phyloP scores from a whole-genome alignment of 1,139 yeast genomes.

The Lodderomyces elongisporus region DNA sequence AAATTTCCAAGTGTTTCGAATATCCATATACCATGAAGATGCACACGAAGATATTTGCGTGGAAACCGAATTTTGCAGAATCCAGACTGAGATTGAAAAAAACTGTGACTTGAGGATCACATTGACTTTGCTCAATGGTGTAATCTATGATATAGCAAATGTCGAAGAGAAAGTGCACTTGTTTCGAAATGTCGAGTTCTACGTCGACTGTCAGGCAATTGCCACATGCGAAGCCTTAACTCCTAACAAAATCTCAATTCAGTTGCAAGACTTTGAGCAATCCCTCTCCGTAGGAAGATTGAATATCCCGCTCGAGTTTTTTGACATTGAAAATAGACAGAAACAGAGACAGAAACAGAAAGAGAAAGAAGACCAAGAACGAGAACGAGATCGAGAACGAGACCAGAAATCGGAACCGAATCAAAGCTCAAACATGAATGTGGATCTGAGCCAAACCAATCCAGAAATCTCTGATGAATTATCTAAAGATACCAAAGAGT shows the following conservation, averaged over 20 bases:
- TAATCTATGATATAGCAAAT: conserved; percentile 18
- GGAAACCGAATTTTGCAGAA: conserved; percentile 27
- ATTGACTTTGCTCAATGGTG: conserved; percentile 28
- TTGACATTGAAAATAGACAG: background rate
- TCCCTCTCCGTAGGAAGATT: conserved; percentile 22
- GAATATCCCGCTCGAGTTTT: conserved; percentile 22
- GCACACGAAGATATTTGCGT: conserved; percentile 16
- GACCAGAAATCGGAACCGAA: background rate
- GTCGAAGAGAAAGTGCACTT: conserved; percentile 13
- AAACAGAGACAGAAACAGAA: conserved; percentile 1
- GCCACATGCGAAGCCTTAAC: conserved; percentile 19
- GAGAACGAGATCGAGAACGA: conserved; percentile 3
- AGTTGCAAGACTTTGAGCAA: conserved; percentile 18
- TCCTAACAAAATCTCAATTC: conserved; percentile 10
- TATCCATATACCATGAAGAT: conserved; percentile 18
- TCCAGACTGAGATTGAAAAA: conserved; percentile 20
- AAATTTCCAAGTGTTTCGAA: conserved; percentile 26
- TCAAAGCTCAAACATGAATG: background rate
- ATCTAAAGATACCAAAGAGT: background rate
- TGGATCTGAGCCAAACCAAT: too few species aligned
- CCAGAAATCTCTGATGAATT: too few species aligned
- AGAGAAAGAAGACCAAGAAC: conserved; percentile 2
- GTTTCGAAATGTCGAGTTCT: conserved; percentile 31
- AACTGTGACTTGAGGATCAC: conserved; percentile 21
- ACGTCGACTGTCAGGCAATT: conserved; percentile 22